These are phyloP conservation scores for Reticulascus tulasneorum DNA, from an alignment of 2,329 filamentous ascomycete genomes.

Conservation along the genomic window DNA sequence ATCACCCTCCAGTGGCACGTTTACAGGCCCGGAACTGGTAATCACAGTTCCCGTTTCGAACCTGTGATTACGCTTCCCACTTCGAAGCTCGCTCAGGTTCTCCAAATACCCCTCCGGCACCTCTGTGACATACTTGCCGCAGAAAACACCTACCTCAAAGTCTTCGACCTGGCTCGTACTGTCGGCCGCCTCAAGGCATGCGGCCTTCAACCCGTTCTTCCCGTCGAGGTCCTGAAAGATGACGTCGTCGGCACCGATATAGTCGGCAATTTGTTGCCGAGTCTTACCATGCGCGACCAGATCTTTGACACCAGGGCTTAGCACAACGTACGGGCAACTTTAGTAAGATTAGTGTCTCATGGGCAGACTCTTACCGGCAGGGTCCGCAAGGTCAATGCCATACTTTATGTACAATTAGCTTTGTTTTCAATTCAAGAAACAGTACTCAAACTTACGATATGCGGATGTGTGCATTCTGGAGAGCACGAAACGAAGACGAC, in stretches of 20 bases:
- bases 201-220: conserved; percentile 67
- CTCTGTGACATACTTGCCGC: conserved; percentile 78
- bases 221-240: conserved; percentile 62
- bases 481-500: conserved; percentile 81
- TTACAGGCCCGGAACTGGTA: no score
- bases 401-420: conserved; percentile 24
- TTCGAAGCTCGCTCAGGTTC: conserved; percentile 68
- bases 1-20: no score
- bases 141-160: conserved; percentile 92
- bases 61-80: conserved; percentile 45
- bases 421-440: conserved; percentile 2
- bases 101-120: conserved; percentile 79
- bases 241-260: conserved; percentile 47
- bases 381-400: conserved; percentile 44
- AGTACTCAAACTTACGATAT: conserved; percentile 65
- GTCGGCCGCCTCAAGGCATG: conserved; percentile 70
- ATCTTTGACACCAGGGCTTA: no score
- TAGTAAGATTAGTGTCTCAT: no score
- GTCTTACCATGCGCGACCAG: conserved; percentile 37
- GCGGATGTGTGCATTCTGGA: conserved; percentile 77
- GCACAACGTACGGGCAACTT: no score
- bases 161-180: conserved; percentile 48
- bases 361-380: conserved; percentile 20
- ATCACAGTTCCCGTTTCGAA: no score
- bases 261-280: conserved; percentile 34